Conservation (phyloP, 495 filamentous ascomycete species). For the Xylaria bambusicola region DNA sequence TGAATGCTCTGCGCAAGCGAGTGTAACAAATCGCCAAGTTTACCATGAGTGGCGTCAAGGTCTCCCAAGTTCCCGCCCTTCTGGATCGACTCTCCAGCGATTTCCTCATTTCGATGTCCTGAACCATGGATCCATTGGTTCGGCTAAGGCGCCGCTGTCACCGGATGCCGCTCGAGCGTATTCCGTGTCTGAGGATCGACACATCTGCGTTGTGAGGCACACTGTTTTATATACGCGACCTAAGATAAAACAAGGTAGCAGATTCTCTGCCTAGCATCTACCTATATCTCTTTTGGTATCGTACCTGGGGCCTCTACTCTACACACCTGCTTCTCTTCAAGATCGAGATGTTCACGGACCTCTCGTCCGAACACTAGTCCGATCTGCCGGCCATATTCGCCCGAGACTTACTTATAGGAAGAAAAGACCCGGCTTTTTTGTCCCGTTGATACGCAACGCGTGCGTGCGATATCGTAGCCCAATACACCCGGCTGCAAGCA, state of each 20-base stretch:
- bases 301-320: no score
- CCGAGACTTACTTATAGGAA: neutral
- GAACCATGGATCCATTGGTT: slow-evolving; percentile 11
- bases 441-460: no score
- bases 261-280: no score
- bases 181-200: slow-evolving; percentile 13
- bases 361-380: neutral
- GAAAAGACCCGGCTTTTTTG: no score
- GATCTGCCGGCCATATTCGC: neutral
- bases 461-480: neutral
- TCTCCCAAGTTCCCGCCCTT: slow-evolving; percentile 18
- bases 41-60: slow-evolving; percentile 8
- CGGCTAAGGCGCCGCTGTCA: slow-evolving; percentile 16
- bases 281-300: no score
- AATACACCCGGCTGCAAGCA: neutral
- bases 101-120: slow-evolving; percentile 11
- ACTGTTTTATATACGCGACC: neutral
- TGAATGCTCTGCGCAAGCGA: slow-evolving; percentile 2
- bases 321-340: neutral
- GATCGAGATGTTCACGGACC: neutral
- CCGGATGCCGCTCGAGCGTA: slow-evolving; percentile 10
- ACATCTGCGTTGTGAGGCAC: neutral
- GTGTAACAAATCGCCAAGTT: neutral
- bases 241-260: no score
- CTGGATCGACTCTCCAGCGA: slow-evolving; percentile 17